phyloP scores from a whole-genome alignment of 441 rosid genomes.

The Euphorbia corollata region DNA sequence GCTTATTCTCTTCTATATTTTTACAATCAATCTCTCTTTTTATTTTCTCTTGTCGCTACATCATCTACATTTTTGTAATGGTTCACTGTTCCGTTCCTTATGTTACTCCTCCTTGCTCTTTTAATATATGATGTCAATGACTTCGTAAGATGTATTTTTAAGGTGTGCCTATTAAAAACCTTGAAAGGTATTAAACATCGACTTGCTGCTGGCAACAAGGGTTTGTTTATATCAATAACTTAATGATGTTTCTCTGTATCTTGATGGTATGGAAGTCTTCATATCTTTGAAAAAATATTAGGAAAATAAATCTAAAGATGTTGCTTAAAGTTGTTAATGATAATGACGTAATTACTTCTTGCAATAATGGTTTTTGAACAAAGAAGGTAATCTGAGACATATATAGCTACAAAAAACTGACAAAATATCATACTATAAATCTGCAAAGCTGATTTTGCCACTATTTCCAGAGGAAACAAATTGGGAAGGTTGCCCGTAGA shows the following conservation, averaged over 20 bases:
- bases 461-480: background rate
- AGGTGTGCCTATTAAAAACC: slow-evolving; percentile 80
- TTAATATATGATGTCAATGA: background rate
- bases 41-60: too few species aligned
- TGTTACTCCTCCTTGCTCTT: background rate
- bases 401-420: background rate
- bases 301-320: background rate
- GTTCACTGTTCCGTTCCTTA: background rate
- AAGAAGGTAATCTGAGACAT: background rate
- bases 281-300: background rate
- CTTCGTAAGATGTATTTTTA: slow-evolving; percentile 20
- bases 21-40: too few species aligned
- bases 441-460: background rate
- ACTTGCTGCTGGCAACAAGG: slow-evolving; percentile 91
- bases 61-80: too few species aligned
- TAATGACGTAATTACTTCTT: background rate
- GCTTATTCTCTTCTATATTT: too few species aligned
- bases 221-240: background rate
- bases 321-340: background rate
- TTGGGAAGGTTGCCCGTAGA: slow-evolving; percentile 1
- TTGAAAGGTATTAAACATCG: slow-evolving; percentile 87
- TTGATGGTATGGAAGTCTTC: background rate
- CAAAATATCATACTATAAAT: background rate
- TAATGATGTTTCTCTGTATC: background rate
- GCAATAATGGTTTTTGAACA: too few species aligned